Percentiles rank a stretch among this genome's conserved stretches.
Conservation (phyloP, 139 green algal genomes). For the Mesotaenium endlicherianum region DNA sequence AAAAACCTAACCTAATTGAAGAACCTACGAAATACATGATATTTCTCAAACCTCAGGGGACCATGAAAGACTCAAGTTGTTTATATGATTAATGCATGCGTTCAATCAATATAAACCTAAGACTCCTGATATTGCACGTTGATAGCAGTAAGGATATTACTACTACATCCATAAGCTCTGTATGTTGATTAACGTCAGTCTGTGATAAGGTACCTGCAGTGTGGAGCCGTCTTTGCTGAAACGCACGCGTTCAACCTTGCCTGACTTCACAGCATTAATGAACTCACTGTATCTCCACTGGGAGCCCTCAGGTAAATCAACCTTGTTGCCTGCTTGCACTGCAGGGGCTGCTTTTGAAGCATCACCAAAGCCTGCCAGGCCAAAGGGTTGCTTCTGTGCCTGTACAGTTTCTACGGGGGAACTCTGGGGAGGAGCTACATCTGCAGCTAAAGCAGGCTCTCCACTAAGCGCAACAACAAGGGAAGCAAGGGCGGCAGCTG, state of each 20-base stretch:
- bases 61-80: no score
- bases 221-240: slow-evolving; percentile 95
- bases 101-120: no score
- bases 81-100: no score
- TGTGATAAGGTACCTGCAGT: slow-evolving; percentile 60
- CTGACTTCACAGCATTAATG: slow-evolving; percentile 83
- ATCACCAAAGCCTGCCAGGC: neutral
- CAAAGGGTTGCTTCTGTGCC: neutral
- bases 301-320: slow-evolving; percentile 88
- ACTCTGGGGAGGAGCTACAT: slow-evolving; percentile 1
- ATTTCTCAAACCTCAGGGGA: no score
- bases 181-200: no score
- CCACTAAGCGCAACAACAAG: slow-evolving; percentile 14
- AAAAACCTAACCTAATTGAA: no score
- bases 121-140: no score
- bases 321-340: slow-evolving; percentile 14
- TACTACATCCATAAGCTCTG: no score
- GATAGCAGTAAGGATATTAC: no score
- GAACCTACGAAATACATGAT: no score
- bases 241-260: slow-evolving; percentile 96
- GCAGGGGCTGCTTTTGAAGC: slow-evolving; percentile 21
- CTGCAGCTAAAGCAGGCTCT: slow-evolving; percentile 16
- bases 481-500: slow-evolving; percentile 36
- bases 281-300: slow-evolving; percentile 98
- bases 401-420: neutral